Conservation (phyloP, 1,284 basidiomycete genomes). For the Cryptococcus maquisensis region DNA sequence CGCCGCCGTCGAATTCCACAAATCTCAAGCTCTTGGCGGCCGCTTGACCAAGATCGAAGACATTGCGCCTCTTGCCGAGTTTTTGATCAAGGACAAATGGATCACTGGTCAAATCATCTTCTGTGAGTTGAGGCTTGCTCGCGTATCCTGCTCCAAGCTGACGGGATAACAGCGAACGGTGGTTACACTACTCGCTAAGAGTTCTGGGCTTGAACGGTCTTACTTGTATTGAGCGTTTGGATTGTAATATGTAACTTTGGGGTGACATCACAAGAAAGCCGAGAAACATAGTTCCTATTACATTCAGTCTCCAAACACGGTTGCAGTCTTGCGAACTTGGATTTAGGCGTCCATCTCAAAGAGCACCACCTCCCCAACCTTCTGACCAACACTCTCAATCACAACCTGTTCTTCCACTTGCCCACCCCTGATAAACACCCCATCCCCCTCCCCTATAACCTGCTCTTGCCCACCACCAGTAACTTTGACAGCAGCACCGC, state of each 20-base stretch:
- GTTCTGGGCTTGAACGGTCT: background rate
- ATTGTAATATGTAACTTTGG: background rate
- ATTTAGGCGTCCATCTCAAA: conserved; percentile 58
- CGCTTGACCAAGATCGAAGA: conserved; percentile 2
- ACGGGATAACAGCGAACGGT: background rate
- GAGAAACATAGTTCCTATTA: too few relatives aligned
- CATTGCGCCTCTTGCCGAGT: conserved; percentile 1
- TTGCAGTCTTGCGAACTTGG: too few relatives aligned
- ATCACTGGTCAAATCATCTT: conserved; percentile 5
- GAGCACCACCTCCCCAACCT: conserved; percentile 63
- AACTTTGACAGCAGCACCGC: conserved; percentile 28
- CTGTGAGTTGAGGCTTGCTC: background rate
- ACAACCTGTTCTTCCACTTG: conserved; percentile 53
- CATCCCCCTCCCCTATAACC: conserved; percentile 63
- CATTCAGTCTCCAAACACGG: too few relatives aligned
- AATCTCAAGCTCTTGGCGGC: background rate
- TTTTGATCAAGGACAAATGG: conserved; percentile 1
- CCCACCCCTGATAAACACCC: conserved; percentile 60
- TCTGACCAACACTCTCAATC: conserved; percentile 59
- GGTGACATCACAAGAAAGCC: too few relatives aligned
- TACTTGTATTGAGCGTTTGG: background rate
- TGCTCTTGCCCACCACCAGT: conserved; percentile 49
- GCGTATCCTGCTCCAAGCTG: background rate
- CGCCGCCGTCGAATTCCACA: conserved; percentile 3
- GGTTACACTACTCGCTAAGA: conserved; percentile 2